These are phyloP conservation scores for Aspergillus chevalieri DNA, from an alignment of 2,329 filamentous ascomycete genomes.

Conservation along the genomic window DNA sequence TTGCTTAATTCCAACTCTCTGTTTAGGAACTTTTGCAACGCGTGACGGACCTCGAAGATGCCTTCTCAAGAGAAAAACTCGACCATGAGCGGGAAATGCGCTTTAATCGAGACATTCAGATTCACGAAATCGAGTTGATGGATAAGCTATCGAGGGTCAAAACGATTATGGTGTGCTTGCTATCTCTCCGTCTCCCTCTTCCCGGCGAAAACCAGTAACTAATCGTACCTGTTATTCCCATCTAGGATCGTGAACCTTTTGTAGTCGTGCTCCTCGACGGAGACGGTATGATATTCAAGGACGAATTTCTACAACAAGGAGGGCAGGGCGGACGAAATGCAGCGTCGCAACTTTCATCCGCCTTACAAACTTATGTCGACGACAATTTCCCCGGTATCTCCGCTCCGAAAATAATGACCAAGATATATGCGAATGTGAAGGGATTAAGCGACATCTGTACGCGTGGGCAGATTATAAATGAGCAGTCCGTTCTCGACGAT, in stretches of 20 bases:
- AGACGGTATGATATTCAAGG: slow-evolving; percentile 50
- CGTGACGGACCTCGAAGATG: slow-evolving; percentile 39
- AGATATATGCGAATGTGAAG: slow-evolving; percentile 50
- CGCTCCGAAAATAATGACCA: slow-evolving; percentile 45
- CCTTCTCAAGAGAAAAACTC: slow-evolving; percentile 38
- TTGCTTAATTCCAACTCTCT: neutral
- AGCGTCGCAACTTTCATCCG: slow-evolving; percentile 43
- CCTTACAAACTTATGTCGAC: slow-evolving; percentile 40
- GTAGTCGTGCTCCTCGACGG: slow-evolving; percentile 52
- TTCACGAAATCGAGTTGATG: slow-evolving; percentile 43
- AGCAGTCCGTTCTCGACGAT: slow-evolving; percentile 40
- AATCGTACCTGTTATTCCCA: neutral
- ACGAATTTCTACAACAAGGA: slow-evolving; percentile 45
- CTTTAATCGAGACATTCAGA: slow-evolving; percentile 44
- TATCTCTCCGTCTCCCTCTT: neutral
- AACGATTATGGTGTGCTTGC: slow-evolving; percentile 38
- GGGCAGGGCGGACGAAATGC: slow-evolving; percentile 50
- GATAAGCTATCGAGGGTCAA: slow-evolving; percentile 41
- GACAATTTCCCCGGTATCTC: slow-evolving; percentile 37
- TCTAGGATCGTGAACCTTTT: slow-evolving; percentile 48
- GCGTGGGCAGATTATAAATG: slow-evolving; percentile 40
- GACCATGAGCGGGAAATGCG: slow-evolving; percentile 44
- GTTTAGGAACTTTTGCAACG: slow-evolving; percentile 42
- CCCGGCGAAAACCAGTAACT: slow-evolving; percentile 1
- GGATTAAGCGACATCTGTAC: slow-evolving; percentile 45